Evolutionary conservation across 352 stramenopile genomes (phyloP), one percentile per base, ranked within the genome.

Genomic region (Elongisporangium prolatum): DNA sequence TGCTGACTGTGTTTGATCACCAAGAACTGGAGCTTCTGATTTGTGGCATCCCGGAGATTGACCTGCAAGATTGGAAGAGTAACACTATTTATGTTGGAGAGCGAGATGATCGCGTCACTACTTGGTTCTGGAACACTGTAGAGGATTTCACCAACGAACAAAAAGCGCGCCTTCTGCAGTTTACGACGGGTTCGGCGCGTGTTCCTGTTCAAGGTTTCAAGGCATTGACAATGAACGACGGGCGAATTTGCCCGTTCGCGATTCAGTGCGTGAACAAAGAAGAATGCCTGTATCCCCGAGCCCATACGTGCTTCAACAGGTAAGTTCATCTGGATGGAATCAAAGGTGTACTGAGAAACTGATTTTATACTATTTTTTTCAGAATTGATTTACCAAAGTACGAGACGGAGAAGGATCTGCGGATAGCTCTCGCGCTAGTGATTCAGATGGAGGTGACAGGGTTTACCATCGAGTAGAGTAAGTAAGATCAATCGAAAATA

Each of bases 111-210:
- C 88, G 95, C 67, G 86, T 98, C 60, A 97, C 98, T 52, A 69
- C 80, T 25, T 99, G 96, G 96, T 99, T 98, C 68, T 99, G 97
- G 97, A 97, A 97, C 60, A 96, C 97, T 48, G 80, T 99, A 40
- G 84, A 91, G 50, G 84, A 86, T 53, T 94, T 99, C 34, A 86
- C 86, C 3, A 90, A 97, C 57, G 97, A 98, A 61, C 88, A 99
- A 61, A 97, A 97, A 63, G 96, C 97, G 21, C 79, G 93, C 5
- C 92, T 99, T 64, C 71, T 99, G 18, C 96, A 99, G 71, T 99
- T 99, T 65, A 97, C 98, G 21, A 99, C 96, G 0, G 97, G 97
- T 9, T 99, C 94, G 47, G 91, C 90, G 0, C 97, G 98, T 22
- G 97, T 99, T 0, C 83, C 85, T 17, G 84, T 96, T 4, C 82